Evolutionary conservation across 257 asterid species (phyloP), one percentile per base, ranked within the genome.

Genomic region (Nicotiana undulata): DNA sequence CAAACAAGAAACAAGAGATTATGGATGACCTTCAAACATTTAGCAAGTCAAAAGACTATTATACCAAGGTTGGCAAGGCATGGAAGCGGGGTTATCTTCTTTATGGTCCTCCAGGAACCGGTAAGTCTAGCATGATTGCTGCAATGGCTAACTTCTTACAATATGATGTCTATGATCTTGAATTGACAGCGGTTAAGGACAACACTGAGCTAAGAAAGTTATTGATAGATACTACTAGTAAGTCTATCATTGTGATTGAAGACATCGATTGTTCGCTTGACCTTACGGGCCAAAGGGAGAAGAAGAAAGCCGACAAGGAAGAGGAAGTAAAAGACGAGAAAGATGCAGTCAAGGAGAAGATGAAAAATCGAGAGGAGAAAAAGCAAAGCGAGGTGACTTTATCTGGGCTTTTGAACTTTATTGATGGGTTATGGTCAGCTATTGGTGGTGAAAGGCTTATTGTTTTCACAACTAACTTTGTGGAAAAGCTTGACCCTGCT

Each of bases 61-160:
- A 67, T 10, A 31, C 76, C 5, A 67, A 67, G 76, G 37, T 37
- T 67, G 76, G 76, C 0, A 67, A 67, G 5, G 76, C 10, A 2
- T 67, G 76, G 75, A 65, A 65, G 26, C 75, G 28, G 1, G 75
- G 75, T 32, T 65, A 37, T 67, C 76, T 67, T 66, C 75, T 66
- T 3, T 66, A 66, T 66, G 75, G 75, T 66, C 75, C 75, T 18
- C 75, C 75, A 32, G 75, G 75, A 32, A 66, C 17, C 0, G 75
- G 75, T 32, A 66, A 32, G n/a, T 66, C 75, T 32, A 66, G 75
- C 51, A 66, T 66, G 75, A 66, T 66, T 66, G 75, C 75, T 66
- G 52, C 75, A 8, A 66, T 66, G 75, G 75, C 75, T 17, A 66
- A 66, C 37, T 32, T 8, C 9, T 17, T 66, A 15, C 15, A 66